Conservation (phyloP, 2,329 filamentous ascomycete species). For the Neonectria sp. region DNA sequence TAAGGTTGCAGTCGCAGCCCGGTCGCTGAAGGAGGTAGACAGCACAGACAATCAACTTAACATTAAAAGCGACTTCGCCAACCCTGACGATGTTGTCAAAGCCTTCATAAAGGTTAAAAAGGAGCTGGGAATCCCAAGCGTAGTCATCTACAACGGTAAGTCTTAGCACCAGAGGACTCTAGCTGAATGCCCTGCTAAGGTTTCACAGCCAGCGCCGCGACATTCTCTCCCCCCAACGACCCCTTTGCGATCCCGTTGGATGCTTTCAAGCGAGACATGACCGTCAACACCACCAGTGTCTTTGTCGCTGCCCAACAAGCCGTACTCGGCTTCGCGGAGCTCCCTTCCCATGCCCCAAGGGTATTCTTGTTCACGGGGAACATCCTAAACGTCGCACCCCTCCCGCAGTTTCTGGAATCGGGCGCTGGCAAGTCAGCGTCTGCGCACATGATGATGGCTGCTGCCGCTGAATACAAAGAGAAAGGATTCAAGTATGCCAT, state of each 20-base stretch:
- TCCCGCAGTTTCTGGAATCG: conserved; percentile 52
- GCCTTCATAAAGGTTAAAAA: conserved; percentile 38
- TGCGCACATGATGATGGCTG: conserved; percentile 46
- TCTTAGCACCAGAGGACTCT: background rate
- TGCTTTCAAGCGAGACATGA: conserved; percentile 25
- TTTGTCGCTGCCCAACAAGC: conserved; percentile 38
- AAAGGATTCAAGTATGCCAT: conserved; percentile 53
- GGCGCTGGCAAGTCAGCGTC: conserved; percentile 60
- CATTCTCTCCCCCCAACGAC: conserved; percentile 19
- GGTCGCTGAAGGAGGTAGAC: conserved; percentile 38
- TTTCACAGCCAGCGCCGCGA: conserved; percentile 22
- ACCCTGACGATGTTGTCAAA: conserved; percentile 42
- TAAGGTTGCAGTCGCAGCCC: conserved; percentile 45
- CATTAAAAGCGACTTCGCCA: conserved; percentile 55
- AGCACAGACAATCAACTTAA: conserved; percentile 47
- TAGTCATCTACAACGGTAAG: conserved; percentile 45
- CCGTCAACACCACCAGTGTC: conserved; percentile 30
- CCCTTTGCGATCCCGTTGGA: conserved; percentile 31
- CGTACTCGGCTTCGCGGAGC: conserved; percentile 33
- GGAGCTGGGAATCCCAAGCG: conserved; percentile 38
- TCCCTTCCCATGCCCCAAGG: conserved; percentile 50
- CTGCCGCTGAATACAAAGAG: conserved; percentile 53
- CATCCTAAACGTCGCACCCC: conserved; percentile 51
- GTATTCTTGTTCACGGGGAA: conserved; percentile 64
- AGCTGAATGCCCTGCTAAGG: background rate